Base-by-base conservation (phyloP, 2,329 filamentous ascomycete species). In the Pseudogymnoascus sp. region DNA sequence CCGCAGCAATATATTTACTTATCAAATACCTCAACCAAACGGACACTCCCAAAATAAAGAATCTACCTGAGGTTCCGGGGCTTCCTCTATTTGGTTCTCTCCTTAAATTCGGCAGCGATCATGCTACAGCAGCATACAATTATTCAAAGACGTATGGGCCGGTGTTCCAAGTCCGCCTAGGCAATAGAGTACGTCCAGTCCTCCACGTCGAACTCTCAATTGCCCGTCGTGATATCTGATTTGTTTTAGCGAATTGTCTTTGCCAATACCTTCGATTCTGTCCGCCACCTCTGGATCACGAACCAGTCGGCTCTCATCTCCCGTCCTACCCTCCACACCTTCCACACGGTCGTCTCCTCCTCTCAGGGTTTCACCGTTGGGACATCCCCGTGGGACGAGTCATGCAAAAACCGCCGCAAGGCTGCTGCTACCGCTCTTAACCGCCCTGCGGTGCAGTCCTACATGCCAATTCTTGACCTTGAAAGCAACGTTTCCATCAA, bases 341-440 rank as follows among this genome's bases (percentile, higher is more conserved):
- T 93, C 74, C 90, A 93, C 75, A 89, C 83, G 4, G 87, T 93
- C 3, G 87, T 92, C 2, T 91, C 89, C 1, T 85, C 81, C 35
- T 90, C 87, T 0, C 87, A 91, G 68, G 89, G 89, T 5, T 89
- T 91, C 74, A 93, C 90, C 0, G 91, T 95, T 65, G 90, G 90
- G 1, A 91, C 90, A 0, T 92, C 89, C 0, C 90, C 90, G 0
- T 95, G 90, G 87, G 89, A 93, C 66, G 89, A 91, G 61, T 90
- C 86, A 1, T 91, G 88, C 76, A 93, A 93, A 74, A 79, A 81
- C 23, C 83, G 89, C 9, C 84, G 90, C 66, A 93, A 91, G 77
- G 89, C 88, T 0, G 90, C 89, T 1, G 89, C 88, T 3, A 91
- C 89, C 0, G 89, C 90, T 0, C 80, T 93, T 21, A 93, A 93